Base-by-base conservation (phyloP, 306 rosid species). In the Medicago lupulina region DNA sequence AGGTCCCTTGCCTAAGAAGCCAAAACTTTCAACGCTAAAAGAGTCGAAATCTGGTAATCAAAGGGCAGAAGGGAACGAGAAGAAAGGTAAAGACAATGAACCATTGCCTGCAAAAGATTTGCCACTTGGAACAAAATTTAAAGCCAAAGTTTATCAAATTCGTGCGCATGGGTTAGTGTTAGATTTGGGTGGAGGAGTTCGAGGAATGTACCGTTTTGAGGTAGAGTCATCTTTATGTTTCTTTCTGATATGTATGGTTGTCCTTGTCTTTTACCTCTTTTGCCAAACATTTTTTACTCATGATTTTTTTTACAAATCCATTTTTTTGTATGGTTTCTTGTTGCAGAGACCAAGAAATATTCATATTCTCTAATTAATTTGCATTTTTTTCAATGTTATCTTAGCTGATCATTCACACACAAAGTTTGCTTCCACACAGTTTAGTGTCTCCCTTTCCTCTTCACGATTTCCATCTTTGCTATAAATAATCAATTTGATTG, bases 161-260 rank as follows among this genome's bases (percentile, higher is more conserved):
- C 96, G 98, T 53, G 71, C 91, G 2, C 90, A 67, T 31, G 98
- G 98, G 53, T 86, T 95, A 79, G 97, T 92, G 44, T 90, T 95
- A 84, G 97, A 92, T 81, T 87, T 95, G 84, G 97, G 97, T 43
- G 89, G 89, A 80, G 97, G 93, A 75, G 70, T 86, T 43, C 90
- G 87, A 61, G 98, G 93, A 70, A 92, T 95, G 97, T 87, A 88
- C 84, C 89, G 90, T 55, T 92, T 87, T 17, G 85, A 95, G 98
- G 98, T 90, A 89, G 16, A 63, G 59, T 38, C 10, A 21, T 54
- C 70, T 25, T 46, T 46, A 43, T 43, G 17, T 47, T 21, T 12
- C 6, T 38, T 66, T 59, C 39, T 9, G 41, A 47, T 57, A 16
- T 23, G 46, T 25, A 55, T 73, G 59, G 8, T 13, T 51, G 17